Evolutionary conservation across 768 basidiomycete genomes (phyloP).

Genomic region (Amanita muscaria): DNA sequence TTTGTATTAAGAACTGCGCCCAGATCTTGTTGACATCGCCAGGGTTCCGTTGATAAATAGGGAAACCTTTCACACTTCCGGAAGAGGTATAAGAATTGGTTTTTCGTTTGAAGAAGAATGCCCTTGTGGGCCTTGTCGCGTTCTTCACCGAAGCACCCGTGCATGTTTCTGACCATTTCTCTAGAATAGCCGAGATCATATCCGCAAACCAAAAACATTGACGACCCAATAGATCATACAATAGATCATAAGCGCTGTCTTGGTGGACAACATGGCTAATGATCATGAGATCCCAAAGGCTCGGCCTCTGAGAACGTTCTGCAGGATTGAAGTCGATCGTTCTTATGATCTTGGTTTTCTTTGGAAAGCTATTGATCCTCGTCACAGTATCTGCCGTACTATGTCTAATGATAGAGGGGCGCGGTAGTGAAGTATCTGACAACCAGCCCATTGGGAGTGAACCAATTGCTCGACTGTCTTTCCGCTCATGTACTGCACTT

Average conservation of each 20-base stretch:
- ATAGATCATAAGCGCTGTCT: neutral
- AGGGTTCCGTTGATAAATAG: no score
- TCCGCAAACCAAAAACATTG: constrained; percentile 6
- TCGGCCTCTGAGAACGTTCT: neutral
- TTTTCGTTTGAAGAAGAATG: no score
- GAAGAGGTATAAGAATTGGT: no score
- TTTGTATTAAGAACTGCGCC: no score
- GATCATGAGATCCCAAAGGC: constrained; percentile 4
- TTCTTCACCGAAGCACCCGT: no score
- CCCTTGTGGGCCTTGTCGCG: no score
- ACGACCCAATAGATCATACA: neutral
- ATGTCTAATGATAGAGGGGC: neutral
- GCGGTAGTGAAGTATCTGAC: neutral
- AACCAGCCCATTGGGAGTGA: neutral
- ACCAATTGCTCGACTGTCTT: no score
- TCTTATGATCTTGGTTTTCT: neutral
- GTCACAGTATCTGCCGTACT: neutral
- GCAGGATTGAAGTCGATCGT: neutral
- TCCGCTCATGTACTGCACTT: no score
- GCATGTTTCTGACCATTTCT: neutral
- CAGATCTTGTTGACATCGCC: no score
- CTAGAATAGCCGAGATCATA: neutral
- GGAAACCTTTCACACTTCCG: no score
- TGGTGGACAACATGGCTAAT: neutral
- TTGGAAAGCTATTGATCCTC: neutral